Conservation (phyloP, 805 yeast species). For the Spathaspora arborariae region DNA sequence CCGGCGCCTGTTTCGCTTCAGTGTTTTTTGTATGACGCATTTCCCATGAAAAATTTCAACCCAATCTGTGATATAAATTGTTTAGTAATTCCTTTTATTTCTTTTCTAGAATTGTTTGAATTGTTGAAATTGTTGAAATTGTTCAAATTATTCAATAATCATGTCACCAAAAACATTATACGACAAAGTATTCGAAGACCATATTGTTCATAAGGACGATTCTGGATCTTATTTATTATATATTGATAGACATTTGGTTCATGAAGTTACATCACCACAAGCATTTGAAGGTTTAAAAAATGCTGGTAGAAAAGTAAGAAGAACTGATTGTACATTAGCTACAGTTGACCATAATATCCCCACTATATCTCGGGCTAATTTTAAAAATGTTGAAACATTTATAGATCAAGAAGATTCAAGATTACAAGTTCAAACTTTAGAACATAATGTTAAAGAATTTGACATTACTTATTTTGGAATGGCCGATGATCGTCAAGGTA, state of each 20-base stretch:
- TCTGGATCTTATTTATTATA: conserved; percentile 82
- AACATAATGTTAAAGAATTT: conserved; percentile 86
- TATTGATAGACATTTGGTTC: conserved; percentile 96
- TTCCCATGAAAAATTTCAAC: not conserved
- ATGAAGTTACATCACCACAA: conserved; percentile 98
- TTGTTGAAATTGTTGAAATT: too few species aligned
- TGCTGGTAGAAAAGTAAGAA: conserved; percentile 86
- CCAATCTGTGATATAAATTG: not conserved
- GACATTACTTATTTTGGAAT: conserved; percentile 91
- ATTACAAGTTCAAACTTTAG: conserved; percentile 87
- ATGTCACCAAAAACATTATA: conserved; percentile 69
- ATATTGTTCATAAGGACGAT: conserved; percentile 85
- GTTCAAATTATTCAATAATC: not conserved
- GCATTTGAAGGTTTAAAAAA: conserved; percentile 93
- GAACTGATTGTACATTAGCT: conserved; percentile 89
- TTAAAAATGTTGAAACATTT: conserved; percentile 70
- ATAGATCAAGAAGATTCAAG: conserved; percentile 90
- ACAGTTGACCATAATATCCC: conserved; percentile 98
- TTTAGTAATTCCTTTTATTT: not conserved
- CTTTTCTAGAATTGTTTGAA: not conserved
- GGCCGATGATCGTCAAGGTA: conserved; percentile 94
- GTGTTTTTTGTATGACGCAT: not conserved
- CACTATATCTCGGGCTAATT: conserved; percentile 77
- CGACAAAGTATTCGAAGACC: conserved; percentile 95
- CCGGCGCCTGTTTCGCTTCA: conserved; percentile 9